Evolutionary conservation across 1,139 yeast species (phyloP).

Genomic region (Waltiozyma sp.): DNA sequence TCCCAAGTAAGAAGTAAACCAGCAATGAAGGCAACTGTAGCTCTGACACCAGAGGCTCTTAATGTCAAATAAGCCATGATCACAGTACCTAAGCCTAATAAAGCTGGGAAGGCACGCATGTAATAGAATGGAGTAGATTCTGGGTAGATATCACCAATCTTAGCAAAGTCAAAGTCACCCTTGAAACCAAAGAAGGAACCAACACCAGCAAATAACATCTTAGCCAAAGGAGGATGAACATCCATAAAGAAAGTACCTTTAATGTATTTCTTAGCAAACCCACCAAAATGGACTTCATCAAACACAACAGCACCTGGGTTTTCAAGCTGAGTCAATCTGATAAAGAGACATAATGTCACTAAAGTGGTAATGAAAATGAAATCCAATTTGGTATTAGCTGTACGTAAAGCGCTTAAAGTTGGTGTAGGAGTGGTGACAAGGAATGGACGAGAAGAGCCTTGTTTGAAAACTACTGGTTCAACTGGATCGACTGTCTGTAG

Average conservation of each 20-base stretch:
- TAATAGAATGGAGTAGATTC: slow-evolving; percentile 55
- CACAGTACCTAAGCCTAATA: slow-evolving; percentile 73
- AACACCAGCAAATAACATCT: slow-evolving; percentile 75
- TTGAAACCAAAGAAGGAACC: slow-evolving; percentile 64
- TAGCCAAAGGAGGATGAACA: slow-evolving; percentile 91
- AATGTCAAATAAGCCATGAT: slow-evolving; percentile 70
- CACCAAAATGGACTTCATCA: slow-evolving; percentile 85
- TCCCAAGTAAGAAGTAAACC: slow-evolving; percentile 64
- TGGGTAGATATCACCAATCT: slow-evolving; percentile 60
- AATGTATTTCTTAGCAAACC: slow-evolving; percentile 67
- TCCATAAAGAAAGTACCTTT: slow-evolving; percentile 74
- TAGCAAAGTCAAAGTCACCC: slow-evolving; percentile 63
- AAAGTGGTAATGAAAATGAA: slow-evolving; percentile 35
- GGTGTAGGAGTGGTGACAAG: slow-evolving; percentile 34
- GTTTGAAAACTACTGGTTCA: slow-evolving; percentile 26
- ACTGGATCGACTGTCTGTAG: slow-evolving; percentile 29
- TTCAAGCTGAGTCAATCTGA: slow-evolving; percentile 52
- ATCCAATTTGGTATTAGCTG: slow-evolving; percentile 24
- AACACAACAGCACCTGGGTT: slow-evolving; percentile 79
- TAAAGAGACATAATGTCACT: slow-evolving; percentile 38
- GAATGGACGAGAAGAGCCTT: slow-evolving; percentile 31
- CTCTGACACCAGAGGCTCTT: slow-evolving; percentile 77
- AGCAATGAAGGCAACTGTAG: slow-evolving; percentile 60
- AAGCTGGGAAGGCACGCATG: slow-evolving; percentile 83
- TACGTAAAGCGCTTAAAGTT: slow-evolving; percentile 26